Evolutionary conservation across 495 filamentous ascomycete species (phyloP).

Genomic region (Penicillium parvum): DNA sequence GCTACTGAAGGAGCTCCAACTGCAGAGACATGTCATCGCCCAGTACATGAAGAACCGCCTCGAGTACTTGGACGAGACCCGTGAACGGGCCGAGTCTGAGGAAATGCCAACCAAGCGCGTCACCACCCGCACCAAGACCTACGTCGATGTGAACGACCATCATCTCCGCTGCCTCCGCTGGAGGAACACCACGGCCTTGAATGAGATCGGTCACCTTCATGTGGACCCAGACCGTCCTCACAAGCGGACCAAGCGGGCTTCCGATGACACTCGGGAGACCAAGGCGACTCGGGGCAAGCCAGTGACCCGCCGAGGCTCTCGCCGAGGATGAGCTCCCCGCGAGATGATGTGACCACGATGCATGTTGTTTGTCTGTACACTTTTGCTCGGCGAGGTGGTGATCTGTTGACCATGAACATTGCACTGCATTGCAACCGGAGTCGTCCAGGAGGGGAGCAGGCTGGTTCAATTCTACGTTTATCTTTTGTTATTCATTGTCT

Average conservation of each 20-base stretch:
- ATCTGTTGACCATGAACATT: too few species aligned
- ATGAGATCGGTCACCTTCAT: slow-evolving; percentile 78
- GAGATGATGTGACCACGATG: slow-evolving; percentile 7
- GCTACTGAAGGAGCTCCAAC: slow-evolving; percentile 75
- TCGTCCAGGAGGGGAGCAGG: too few species aligned
- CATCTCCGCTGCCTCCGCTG: slow-evolving; percentile 66
- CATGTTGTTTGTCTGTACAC: too few species aligned
- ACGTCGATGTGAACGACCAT: slow-evolving; percentile 56
- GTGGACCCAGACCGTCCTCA: slow-evolving; percentile 66
- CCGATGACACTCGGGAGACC: slow-evolving; percentile 38
- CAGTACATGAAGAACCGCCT: slow-evolving; percentile 75
- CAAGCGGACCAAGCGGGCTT: slow-evolving; percentile 53
- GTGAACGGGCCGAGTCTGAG: slow-evolving; percentile 53
- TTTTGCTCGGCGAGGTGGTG: too few species aligned
- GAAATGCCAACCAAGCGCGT: slow-evolving; percentile 61
- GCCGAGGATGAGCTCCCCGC: slow-evolving; percentile 27
- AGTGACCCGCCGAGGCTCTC: slow-evolving; percentile 43
- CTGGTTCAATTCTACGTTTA: background rate
- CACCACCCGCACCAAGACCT: slow-evolving; percentile 69
- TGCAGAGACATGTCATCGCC: slow-evolving; percentile 71
- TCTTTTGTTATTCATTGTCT: background rate
- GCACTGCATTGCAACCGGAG: too few species aligned
- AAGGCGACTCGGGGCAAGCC: slow-evolving; percentile 49
- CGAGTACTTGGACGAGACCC: slow-evolving; percentile 57
- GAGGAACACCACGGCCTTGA: slow-evolving; percentile 72